Evolutionary conservation across 192 early-diverging fungal genomes (phyloP).

Genomic region (Coemansia sp.): DNA sequence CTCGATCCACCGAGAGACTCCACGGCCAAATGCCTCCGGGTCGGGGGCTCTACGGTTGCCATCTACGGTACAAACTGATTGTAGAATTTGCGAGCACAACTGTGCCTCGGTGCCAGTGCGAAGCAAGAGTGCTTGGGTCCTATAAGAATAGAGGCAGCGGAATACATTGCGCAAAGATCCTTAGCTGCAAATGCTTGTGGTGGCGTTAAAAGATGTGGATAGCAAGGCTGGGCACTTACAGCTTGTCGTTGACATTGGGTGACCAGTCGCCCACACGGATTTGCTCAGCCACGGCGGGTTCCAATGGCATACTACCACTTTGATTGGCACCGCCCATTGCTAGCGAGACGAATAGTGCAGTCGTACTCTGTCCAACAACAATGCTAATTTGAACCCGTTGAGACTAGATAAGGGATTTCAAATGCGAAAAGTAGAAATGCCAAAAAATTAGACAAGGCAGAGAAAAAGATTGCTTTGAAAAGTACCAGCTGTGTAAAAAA

Average conservation of each 20-base stretch:
- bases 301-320: conserved; percentile 10
- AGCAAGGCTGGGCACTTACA: conserved; percentile 21
- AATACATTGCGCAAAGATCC: background rate
- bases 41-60: background rate
- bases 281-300: conserved; percentile 25
- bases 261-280: conserved; percentile 40
- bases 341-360: background rate
- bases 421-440: background rate
- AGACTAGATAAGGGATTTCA: background rate
- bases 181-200: background rate
- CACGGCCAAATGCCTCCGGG: conserved; percentile 18
- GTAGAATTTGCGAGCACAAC: conserved; percentile 41
- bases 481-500: background rate
- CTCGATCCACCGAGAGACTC: conserved; percentile 27
- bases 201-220: background rate
- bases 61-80: conserved; percentile 10
- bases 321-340: background rate
- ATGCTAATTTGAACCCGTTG: background rate
- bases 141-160: conserved; percentile 5
- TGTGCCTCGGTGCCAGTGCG: conserved; percentile 11
- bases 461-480: background rate
- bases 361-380: background rate
- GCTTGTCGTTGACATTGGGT: conserved; percentile 29
- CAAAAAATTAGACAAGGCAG: background rate
- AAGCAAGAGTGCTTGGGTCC: conserved; percentile 33